Evolutionary conservation across 31 red algal genomes (phyloP).

Genomic region (Endocladia muricata): DNA sequence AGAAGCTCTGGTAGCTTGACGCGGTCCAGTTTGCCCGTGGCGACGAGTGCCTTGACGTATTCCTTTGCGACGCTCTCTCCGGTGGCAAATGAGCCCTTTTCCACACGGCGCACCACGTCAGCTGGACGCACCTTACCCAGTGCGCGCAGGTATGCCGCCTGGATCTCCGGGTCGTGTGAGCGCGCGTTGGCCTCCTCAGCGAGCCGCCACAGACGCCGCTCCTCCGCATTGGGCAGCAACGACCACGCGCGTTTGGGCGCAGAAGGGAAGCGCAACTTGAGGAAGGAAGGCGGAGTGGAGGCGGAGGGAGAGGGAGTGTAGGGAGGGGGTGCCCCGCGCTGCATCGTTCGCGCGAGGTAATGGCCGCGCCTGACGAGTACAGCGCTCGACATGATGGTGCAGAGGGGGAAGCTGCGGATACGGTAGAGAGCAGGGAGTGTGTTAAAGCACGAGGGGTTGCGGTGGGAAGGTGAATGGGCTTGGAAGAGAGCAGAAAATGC

Average conservation of each 20-base stretch:
- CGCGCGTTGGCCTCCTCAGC: slow-evolving; percentile 77
- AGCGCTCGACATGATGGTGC: background rate
- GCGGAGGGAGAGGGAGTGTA: background rate
- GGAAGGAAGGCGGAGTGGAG: background rate
- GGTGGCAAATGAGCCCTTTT: slow-evolving; percentile 63
- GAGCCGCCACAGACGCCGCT: slow-evolving; percentile 68
- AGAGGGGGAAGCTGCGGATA: no score
- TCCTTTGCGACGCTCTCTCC: slow-evolving; percentile 82
- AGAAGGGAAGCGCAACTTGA: background rate
- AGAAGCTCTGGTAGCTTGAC: slow-evolving; percentile 47
- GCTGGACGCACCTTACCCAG: slow-evolving; percentile 62
- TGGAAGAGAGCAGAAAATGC: no score
- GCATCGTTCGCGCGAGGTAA: background rate
- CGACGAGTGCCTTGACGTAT: slow-evolving; percentile 92
- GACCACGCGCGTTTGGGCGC: slow-evolving; percentile 30
- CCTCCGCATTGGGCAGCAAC: slow-evolving; percentile 30
- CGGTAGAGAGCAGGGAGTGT: no score
- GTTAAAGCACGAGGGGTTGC: no score
- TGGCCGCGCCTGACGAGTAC: background rate
- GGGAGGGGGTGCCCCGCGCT: background rate
- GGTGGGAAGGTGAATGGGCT: no score
- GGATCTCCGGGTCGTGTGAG: slow-evolving; percentile 68
- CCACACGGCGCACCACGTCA: slow-evolving; percentile 84
- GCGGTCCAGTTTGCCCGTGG: slow-evolving; percentile 67
- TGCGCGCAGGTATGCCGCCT: slow-evolving; percentile 65